Base-by-base conservation (phyloP, 2,329 filamentous ascomycete species). In the Scolecobasidium constrictum region DNA sequence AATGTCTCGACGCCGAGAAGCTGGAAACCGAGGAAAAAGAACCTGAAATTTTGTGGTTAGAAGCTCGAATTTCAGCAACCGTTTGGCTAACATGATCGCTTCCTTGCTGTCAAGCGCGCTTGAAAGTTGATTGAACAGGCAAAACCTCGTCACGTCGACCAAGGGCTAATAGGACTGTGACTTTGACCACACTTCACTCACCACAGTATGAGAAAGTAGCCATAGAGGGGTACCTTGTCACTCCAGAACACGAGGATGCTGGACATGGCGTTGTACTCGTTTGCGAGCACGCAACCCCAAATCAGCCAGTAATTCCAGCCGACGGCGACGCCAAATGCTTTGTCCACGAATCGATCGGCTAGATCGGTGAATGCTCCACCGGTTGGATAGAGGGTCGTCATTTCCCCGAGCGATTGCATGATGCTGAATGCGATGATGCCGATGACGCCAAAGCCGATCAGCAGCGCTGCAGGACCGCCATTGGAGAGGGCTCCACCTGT, bases 261-360 rank as follows among this genome's bases (percentile, higher is more conserved):
- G 39, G 72, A 77, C 17, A 81, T 73, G 40, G 78, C 77, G 46
- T 83, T 83, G 58, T 83, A 83, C 57, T 85, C 80, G 53, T 82
- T 83, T 34, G 78, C 72, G 37, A 84, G 63, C 5, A 83, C 77
- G 12, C 69, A 69, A 28, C 71, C 69, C 77, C 77, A 81, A 44
- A 83, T 78, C 52, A 81, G 72, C 42, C 42, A 83, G 58, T 73
- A 73, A 50, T 73, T 65, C 68, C 68, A 72, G 16, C 72, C 72
- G 44, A 71, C 63, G 33, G 70, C 69, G 39, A 74, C 74, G 13
- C 69, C 69, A 57, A 67, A 73, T n/a, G 75, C 67, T 20, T 76
- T 75, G 49, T 78, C 76, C 46, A 79, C 62, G 49, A 80, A 80
- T 40, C 75, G 71, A 40, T 72, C 67, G 36, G 72, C 66, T 50